Base-by-base conservation (phyloP, 1,284 basidiomycete genomes). In the Ustilago lituana region DNA sequence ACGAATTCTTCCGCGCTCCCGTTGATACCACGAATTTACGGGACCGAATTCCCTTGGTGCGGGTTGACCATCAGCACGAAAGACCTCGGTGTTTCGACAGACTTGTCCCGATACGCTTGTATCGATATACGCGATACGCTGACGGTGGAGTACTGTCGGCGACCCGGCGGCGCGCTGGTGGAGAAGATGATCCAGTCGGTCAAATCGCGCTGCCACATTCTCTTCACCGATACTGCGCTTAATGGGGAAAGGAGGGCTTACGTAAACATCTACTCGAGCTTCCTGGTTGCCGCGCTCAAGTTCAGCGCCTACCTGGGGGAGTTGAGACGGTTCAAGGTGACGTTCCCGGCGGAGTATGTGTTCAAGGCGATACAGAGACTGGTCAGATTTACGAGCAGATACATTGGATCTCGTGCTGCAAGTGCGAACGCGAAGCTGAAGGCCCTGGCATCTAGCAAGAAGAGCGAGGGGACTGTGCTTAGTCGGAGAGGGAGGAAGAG, bases 281-380 rank as follows among this genome's bases (percentile, higher is more conserved):
- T 94, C 76, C 83, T 92, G n/a, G 82, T 95, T 22, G 87, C 89
- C 1, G 92, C 92, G 0, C 89, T 94, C 85, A 97, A 94, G 84
- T 90, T 94, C 85, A 88, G 91, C 48, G 86, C 88, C 47, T 97
- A 96, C 81, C 44, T 78, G 74, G 40, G 89, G 88, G 77, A 83
- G 91, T 49, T 84, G 85, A 43, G 84, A 88, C 90, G 76, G 33
- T 87, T 65, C 51, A 53, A 46, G 5, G n/a, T 59, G 19, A 17
- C 15, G 6, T 66, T 69, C 12, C 3, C n/a, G 1, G 32, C 64
- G 0, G 43, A 40, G 32, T 62, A 44, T 20, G 24, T 74, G 17
- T 33, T 58, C 24, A 49, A 36, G 8, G 59, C 59, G 14, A 47
- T 72, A 1, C 35, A 43, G n/a, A 58, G 40, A 11, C 45, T 73